These are phyloP conservation scores for Botryosphaeria dothidea DNA, from an alignment of 2,329 filamentous ascomycete species.

Conservation along the genomic window DNA sequence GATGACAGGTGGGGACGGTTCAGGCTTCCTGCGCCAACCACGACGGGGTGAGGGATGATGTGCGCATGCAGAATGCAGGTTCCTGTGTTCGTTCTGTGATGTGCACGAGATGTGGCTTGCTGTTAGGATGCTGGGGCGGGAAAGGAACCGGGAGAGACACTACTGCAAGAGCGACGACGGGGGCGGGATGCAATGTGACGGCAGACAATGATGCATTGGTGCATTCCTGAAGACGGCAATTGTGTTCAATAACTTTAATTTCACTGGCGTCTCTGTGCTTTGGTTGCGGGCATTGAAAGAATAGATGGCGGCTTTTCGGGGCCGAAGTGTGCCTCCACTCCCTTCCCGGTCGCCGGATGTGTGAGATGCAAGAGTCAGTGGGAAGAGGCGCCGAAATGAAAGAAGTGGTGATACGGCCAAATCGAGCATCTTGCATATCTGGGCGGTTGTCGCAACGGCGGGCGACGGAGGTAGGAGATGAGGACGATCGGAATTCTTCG, in stretches of 20 bases:
- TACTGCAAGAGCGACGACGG: neutral
- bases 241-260: neutral
- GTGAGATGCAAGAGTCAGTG: neutral
- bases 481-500: neutral
- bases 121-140: neutral
- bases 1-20: neutral
- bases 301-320: neutral
- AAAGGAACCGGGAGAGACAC: neutral
- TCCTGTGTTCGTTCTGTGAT: neutral
- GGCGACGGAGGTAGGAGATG: neutral
- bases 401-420: neutral
- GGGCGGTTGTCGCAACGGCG: neutral
- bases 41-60: neutral
- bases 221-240: neutral
- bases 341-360: neutral
- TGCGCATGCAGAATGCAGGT: slow-evolving; percentile 10
- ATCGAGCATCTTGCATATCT: slow-evolving; percentile 3
- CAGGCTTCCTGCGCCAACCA: neutral
- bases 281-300: slow-evolving; percentile 8
- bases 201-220: neutral
- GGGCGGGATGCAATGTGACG: neutral
- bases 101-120: neutral
- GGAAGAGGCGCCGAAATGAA: neutral
- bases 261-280: neutral
- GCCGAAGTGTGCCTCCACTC: neutral